Base-by-base conservation (phyloP, 2,329 filamentous ascomycete genomes). In the Canariomyces notabilis region DNA sequence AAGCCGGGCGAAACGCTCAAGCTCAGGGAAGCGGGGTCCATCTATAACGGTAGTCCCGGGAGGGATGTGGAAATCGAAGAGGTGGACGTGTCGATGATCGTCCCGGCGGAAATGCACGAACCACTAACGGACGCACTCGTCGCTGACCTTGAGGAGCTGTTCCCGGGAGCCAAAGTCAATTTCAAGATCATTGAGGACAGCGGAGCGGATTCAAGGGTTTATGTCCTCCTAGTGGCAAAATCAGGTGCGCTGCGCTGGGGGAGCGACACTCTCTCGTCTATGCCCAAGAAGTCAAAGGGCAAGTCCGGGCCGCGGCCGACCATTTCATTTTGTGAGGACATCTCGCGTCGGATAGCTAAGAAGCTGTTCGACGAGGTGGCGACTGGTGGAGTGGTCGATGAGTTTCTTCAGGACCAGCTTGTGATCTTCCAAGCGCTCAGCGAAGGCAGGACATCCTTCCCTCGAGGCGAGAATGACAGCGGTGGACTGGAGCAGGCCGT, bases 341-440 rank as follows among this genome's bases (percentile, higher is more conserved):
- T 79, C 7, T 68, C 75, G 5, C 59, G 62, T 20, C 67, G 64
- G n/a, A 61, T 81, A 3, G 70, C 71, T 34, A 63, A 61, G 37
- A 66, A 68, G 3, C 62, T 82, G 16, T 65, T 66, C 44, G 59
- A 64, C 2, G 76, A 80, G 53, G 61, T 76, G 1, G 57, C 59
- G 6, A 55, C 64, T 1, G 64, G 69, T 2, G 71, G 76, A 0
- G 66, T 71, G 2, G 73, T 79, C 6, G 80, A 83, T 51, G 68
- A 75, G 53, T 71, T 74, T 56, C 65, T 83, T 12, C 77, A 82
- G 61, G 80, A 83, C 59, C 80, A 83, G 59, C 56, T 83, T 19
- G 64, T 82, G 3, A 66, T 79, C 15, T 80, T 82, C 55, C 79
- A 83, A 60, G 75, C 75, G 4, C 63, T 83, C 8, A 74, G 76